A percentile compares a stretch with the other conserved stretches of the same genome.
Evolutionary conservation across 1,139 yeast species (phyloP).

Genomic region (Geotrichum fermentans): DNA sequence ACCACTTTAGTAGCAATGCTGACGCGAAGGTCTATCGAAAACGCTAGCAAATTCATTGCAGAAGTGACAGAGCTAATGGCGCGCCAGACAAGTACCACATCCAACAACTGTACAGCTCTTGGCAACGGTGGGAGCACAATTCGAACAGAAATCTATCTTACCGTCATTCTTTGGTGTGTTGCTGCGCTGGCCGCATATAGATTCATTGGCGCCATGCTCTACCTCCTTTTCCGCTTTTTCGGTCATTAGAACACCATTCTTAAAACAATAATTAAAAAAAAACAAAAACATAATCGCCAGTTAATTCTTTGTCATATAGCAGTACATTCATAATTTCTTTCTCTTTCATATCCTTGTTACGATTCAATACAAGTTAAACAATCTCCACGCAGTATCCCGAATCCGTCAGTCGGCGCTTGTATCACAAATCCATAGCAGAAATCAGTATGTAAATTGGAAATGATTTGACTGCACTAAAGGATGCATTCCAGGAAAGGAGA

Average conservation of each 20-base stretch:
- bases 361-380: too few relatives aligned
- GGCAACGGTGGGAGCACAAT: constrained; percentile 28
- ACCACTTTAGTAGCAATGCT: constrained; percentile 5
- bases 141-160: constrained; percentile 48
- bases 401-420: too few relatives aligned
- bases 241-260: constrained; percentile 21
- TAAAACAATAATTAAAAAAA: too few relatives aligned
- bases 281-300: too few relatives aligned
- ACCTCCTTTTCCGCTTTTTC: constrained; percentile 33
- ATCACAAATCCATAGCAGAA: too few relatives aligned
- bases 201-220: constrained; percentile 47
- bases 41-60: constrained; percentile 1
- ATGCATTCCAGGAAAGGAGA: too few relatives aligned
- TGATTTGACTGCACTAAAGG: too few relatives aligned
- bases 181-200: constrained; percentile 70
- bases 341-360: background rate
- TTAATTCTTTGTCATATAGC: background rate
- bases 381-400: too few relatives aligned
- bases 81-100: constrained; percentile 1
- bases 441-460: too few relatives aligned
- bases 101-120: constrained; percentile 26
- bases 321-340: background rate
- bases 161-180: constrained; percentile 74
- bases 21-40: constrained; percentile 8
- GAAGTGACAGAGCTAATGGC: constrained; percentile 7